Evolutionary conservation across 306 rosid genomes (phyloP).

Genomic region (Fragaria ananassa): DNA sequence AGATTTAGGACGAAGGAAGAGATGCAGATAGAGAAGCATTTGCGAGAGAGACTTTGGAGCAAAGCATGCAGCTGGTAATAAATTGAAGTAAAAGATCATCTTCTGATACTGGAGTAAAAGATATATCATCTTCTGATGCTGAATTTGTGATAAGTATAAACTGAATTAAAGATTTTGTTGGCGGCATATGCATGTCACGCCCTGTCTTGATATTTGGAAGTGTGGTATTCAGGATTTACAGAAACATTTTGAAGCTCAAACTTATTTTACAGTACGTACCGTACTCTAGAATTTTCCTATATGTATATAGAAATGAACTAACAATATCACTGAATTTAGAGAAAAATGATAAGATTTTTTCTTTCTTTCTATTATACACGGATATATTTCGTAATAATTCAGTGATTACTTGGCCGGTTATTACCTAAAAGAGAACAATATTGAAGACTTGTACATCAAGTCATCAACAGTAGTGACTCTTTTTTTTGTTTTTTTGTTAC

Average conservation of each 20-base stretch:
- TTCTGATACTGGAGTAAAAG: too few relatives aligned
- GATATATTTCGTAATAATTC: neutral
- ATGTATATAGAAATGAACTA: neutral
- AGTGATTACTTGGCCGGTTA: neutral
- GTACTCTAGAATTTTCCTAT: neutral
- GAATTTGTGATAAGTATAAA: too few relatives aligned
- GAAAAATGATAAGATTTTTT: neutral
- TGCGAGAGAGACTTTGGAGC: neutral
- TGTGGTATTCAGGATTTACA: neutral
- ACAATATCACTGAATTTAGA: neutral
- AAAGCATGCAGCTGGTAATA: too few relatives aligned
- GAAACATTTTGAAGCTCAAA: neutral
- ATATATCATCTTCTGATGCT: too few relatives aligned
- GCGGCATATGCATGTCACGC: neutral
- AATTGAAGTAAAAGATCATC: too few relatives aligned
- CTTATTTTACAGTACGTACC: too few relatives aligned
- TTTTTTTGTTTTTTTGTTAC: neutral
- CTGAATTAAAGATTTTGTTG: too few relatives aligned
- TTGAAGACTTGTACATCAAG: neutral
- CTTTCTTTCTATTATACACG: neutral
- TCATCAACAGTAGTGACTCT: neutral
- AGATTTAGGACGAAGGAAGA: neutral
- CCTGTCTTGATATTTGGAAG: neutral
- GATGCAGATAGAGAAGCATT: neutral
- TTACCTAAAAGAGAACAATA: neutral